Evolutionary conservation across 2,329 filamentous ascomycete species (phyloP).

Genomic region (Parascedosporium putredinis): DNA sequence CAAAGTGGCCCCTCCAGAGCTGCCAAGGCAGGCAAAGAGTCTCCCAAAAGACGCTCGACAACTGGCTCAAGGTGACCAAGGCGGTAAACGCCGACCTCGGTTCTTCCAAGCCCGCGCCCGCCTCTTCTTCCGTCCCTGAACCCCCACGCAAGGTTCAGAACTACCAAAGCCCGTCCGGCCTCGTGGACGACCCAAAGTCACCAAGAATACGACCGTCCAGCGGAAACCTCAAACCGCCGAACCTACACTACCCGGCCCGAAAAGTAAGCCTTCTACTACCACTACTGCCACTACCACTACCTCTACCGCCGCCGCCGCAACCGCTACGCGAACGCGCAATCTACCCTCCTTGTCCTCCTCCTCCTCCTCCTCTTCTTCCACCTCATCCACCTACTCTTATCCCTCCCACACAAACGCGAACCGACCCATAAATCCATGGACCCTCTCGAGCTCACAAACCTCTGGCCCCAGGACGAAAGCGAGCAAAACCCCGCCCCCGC

Average conservation of each 20-base stretch:
- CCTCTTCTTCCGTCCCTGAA: neutral
- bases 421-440: constrained; percentile 23
- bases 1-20: neutral
- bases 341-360: constrained; percentile 8
- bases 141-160: neutral
- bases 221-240: neutral
- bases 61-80: constrained; percentile 7
- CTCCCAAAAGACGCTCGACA: constrained; percentile 5
- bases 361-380: neutral
- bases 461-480: constrained; percentile 25
- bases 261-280: constrained; percentile 2
- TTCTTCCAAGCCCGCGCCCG: neutral
- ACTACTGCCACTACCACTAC: too few species aligned
- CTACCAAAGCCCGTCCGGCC: neutral
- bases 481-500: neutral
- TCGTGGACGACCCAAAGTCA: neutral
- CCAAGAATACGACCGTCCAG: constrained; percentile 8
- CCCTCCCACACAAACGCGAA: neutral
- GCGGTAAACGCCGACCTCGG: neutral
- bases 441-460: constrained; percentile 31
- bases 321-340: neutral
- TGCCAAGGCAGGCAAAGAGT: neutral
- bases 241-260: constrained; percentile 1
- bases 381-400: neutral
- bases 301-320: too few species aligned